Conservation (phyloP, 805 yeast genomes). For the Saccharomycopsis sp. region DNA sequence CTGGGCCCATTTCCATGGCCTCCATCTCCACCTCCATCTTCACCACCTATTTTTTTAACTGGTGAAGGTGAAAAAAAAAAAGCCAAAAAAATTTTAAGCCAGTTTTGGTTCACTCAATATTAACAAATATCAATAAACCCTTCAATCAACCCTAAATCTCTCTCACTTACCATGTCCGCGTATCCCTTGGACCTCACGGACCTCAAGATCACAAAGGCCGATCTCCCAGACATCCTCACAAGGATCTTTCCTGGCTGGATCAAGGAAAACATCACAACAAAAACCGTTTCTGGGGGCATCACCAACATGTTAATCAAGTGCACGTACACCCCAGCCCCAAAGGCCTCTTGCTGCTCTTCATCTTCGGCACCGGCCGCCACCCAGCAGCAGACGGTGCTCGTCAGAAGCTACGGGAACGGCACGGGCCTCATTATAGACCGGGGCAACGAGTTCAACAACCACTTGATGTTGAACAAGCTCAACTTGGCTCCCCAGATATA, state of each 20-base stretch:
- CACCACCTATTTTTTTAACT: too few relatives aligned
- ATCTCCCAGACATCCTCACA: constrained; percentile 32
- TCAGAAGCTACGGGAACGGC: constrained; percentile 68
- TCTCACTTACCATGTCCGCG: too few relatives aligned
- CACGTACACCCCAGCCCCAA: constrained; percentile 25
- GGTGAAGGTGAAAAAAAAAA: too few relatives aligned
- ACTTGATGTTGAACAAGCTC: constrained; percentile 48
- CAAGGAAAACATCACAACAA: constrained; percentile 28
- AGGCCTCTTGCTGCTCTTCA: too few relatives aligned
- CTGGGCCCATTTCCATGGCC: too few relatives aligned
- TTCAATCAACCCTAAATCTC: too few relatives aligned
- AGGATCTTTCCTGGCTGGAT: constrained; percentile 37
- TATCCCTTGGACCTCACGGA: constrained; percentile 15
- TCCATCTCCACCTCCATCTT: too few relatives aligned
- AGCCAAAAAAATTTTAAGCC: too few relatives aligned
- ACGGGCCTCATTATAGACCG: constrained; percentile 65
- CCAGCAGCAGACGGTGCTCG: constrained; percentile 32
- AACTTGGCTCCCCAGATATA: constrained; percentile 60
- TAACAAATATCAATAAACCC: too few relatives aligned
- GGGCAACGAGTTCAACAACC: constrained; percentile 65
- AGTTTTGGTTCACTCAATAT: too few relatives aligned
- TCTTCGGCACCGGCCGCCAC: too few relatives aligned
- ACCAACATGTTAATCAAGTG: constrained; percentile 52
- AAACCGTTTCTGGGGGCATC: constrained; percentile 51
- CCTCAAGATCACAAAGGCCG: constrained; percentile 19